phyloP scores from a whole-genome alignment of 441 rosid genomes.

The Jatropha multifida region DNA sequence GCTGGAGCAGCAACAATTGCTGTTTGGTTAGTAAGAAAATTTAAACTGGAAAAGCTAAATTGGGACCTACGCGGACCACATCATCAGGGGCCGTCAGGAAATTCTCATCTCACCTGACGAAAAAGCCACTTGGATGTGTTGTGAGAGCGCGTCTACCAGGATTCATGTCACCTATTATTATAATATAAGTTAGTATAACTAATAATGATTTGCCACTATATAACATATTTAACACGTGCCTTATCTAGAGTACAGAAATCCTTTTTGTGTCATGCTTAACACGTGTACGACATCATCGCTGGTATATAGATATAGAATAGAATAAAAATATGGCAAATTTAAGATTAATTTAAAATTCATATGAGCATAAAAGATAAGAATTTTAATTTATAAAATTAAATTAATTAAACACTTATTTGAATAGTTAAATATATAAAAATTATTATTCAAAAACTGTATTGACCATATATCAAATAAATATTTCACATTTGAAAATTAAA shows the following conservation, averaged over 20 bases:
- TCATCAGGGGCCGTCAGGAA: background rate
- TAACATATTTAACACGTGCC: background rate
- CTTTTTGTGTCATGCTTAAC: background rate
- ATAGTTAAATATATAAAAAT: too few species aligned
- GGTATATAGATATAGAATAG: too few species aligned
- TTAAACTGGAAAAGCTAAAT: background rate
- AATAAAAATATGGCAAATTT: too few species aligned
- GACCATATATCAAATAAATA: too few species aligned
- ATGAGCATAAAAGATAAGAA: too few species aligned
- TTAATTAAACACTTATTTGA: too few species aligned
- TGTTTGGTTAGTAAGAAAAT: background rate
- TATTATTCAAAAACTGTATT: too few species aligned
- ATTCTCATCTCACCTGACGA: slow-evolving; percentile 11
- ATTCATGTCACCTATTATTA: background rate
- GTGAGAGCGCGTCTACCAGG: background rate
- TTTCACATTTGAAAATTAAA: too few species aligned
- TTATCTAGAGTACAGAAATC: background rate
- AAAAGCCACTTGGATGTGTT: background rate
- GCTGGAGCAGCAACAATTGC: too few species aligned
- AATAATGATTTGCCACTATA: background rate
- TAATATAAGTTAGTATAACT: background rate
- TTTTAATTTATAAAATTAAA: too few species aligned
- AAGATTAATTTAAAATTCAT: too few species aligned
- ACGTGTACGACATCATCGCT: too few species aligned
- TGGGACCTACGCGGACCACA: slow-evolving; percentile 1